Evolutionary conservation across 2,329 filamentous ascomycete genomes (phyloP).

Genomic region (Alternaria burnsii): DNA sequence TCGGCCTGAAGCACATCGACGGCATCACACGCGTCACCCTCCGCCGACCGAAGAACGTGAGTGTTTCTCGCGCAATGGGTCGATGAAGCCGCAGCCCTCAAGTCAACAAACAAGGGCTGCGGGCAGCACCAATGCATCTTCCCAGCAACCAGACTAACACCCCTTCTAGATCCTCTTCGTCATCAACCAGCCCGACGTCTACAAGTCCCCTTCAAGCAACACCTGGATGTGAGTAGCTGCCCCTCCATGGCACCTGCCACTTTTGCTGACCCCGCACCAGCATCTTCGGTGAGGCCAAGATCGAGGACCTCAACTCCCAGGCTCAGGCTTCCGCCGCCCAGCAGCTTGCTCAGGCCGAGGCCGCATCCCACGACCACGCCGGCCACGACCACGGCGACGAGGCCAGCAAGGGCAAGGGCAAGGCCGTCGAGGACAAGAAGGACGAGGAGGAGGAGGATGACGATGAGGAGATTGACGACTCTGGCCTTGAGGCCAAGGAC

Average conservation of each 20-base stretch:
- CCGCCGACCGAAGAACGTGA: constrained; percentile 97
- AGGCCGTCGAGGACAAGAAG: constrained; percentile 69
- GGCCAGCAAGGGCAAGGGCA: constrained; percentile 71
- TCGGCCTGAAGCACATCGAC: constrained; percentile 93
- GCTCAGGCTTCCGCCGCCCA: constrained; percentile 95
- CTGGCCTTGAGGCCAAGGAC: constrained; percentile 97
- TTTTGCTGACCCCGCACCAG: constrained; percentile 59
- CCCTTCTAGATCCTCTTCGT: constrained; percentile 88
- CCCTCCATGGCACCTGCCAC: constrained; percentile 14
- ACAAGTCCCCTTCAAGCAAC: constrained; percentile 99
- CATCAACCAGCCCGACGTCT: constrained; percentile 99
- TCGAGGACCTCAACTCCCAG: constrained; percentile 98
- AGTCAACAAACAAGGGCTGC: constrained; percentile 9
- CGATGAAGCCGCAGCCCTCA: constrained; percentile 17
- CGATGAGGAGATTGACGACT: constrained; percentile 93
- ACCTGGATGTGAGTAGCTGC: constrained; percentile 90
- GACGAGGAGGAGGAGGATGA: constrained; percentile 73
- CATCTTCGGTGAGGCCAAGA: constrained; percentile 99
- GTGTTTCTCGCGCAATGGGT: constrained; percentile 55
- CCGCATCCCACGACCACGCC: constrained; percentile 71
- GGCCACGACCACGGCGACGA: constrained; percentile 77
- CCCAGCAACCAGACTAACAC: constrained; percentile 29
- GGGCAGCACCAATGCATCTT: constrained; percentile 11
- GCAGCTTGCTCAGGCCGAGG: constrained; percentile 83
- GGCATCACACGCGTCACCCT: constrained; percentile 99